Evolutionary conservation across 202 grass and related monocot genomes (phyloP), one percentile per base, ranked within the genome.

Genomic region (Brachypodium distachyon): DNA sequence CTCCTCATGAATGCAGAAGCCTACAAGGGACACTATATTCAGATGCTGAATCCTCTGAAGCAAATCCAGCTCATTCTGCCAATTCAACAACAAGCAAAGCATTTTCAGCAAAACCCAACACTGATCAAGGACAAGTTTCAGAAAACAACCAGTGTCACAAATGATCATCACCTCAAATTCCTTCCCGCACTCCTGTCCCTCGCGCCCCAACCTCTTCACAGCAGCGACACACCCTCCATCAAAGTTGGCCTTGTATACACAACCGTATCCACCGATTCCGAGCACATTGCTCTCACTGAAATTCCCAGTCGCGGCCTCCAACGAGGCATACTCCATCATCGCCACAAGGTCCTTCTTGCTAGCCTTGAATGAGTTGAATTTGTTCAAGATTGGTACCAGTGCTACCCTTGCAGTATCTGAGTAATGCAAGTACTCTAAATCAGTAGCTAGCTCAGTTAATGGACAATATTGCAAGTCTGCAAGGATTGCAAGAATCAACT

Each of bases 61-160:
- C 38, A 93, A 90, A 84, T 93, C 90, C 43, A 99, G 59, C 68
- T 99, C 96, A 62, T 93, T 93, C 96, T 99, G 79, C 25, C 40
- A 81, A 67, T 84, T 48, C 27, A 81, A 74, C 22, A 36, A 50
- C 1, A 31, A 75, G 1, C 27, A 69, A 79, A 27, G 6, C 46
- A 69, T 37, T 44, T 67, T 70, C 31, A 46, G 66, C 46, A 55
- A 67, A n/a, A 79, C 12, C 32, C 43, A 18, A 32, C 18, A 19
- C 67, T 55, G 5, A 59, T 40, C 13, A 59, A 41, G 4, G 58
- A 49, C 9, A 38, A 46, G 0, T 12, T 57, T 79, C 4, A 0
- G 6, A 32, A 23, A 26, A 41, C 5, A 57, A 50, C 12, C 22
- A 32, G 46, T 53, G 18, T 29, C 14, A 25, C n/a, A 52, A 4